Conservation (phyloP, 306 rosid species). For the Inga leiocalycina region DNA sequence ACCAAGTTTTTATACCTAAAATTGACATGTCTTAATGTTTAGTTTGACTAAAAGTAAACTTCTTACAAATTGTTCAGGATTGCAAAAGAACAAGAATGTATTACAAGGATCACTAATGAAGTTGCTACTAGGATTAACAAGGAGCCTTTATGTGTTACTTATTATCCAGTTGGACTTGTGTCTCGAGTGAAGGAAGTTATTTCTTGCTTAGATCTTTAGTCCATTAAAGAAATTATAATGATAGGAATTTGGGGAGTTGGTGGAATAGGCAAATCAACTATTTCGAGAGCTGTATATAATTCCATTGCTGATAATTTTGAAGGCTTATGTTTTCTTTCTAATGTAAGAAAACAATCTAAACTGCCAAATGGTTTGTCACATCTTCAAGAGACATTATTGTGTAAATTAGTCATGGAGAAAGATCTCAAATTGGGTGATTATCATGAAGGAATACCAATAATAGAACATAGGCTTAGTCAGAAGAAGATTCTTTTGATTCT, state of each 20-base stretch:
- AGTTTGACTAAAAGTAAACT: background rate
- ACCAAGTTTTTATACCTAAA: background rate
- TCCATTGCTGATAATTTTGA: slow-evolving; percentile 7
- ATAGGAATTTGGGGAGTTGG: slow-evolving; percentile 10
- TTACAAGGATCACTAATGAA: background rate
- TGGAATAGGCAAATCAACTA: slow-evolving; percentile 23
- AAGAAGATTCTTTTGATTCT: too few species aligned
- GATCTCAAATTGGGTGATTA: too few species aligned
- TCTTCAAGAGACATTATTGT: slow-evolving; percentile 19
- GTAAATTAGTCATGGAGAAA: background rate
- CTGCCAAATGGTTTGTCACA: background rate
- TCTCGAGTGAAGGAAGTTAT: background rate
- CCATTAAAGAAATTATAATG: background rate
- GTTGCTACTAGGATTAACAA: background rate
- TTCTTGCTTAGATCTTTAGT: background rate
- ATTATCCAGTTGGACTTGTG: slow-evolving; percentile 5
- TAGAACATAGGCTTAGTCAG: too few species aligned
- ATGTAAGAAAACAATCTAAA: background rate
- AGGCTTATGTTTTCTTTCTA: background rate
- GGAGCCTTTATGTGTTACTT: background rate
- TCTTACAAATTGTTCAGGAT: background rate
- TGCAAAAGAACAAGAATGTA: background rate
- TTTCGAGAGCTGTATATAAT: slow-evolving; percentile 18
- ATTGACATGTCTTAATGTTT: background rate
- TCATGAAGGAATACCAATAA: too few species aligned